These are phyloP conservation scores for Paecilomyces fulvus DNA, from an alignment of 2,329 filamentous ascomycete genomes.

Conservation along the genomic window DNA sequence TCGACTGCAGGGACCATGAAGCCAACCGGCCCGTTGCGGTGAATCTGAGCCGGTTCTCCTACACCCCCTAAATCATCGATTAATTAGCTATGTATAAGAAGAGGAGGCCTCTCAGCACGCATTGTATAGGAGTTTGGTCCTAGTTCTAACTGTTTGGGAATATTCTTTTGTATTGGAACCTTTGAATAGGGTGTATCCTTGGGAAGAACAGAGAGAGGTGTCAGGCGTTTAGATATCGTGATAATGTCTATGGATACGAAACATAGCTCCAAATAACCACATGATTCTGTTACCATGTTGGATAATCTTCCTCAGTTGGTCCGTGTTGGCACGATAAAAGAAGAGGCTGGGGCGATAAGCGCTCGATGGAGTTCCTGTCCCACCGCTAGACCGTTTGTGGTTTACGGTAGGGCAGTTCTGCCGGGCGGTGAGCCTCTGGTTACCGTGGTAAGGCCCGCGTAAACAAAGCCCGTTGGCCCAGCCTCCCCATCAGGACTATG, in stretches of 20 bases:
- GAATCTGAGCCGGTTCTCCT: conserved; percentile 31
- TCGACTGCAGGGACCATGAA: conserved; percentile 9
- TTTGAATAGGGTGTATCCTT: neutral
- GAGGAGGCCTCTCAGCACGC: conserved; percentile 2
- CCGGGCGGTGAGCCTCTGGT: conserved; percentile 24
- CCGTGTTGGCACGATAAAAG: neutral
- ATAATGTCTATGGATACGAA: neutral
- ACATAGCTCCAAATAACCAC: neutral
- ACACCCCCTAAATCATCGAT: conserved; percentile 15
- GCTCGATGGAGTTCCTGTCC: neutral
- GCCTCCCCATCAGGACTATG: conserved; percentile 22
- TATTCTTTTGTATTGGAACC: neutral
- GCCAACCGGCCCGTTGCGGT: conserved; percentile 13
- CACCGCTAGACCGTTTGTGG: conserved; percentile 3
- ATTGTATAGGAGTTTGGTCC: conserved; percentile 6
- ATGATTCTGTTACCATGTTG: neutral
- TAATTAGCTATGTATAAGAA: neutral
- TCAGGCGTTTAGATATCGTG: neutral
- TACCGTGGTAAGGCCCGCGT: conserved; percentile 28
- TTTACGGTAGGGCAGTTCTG: conserved; percentile 9
- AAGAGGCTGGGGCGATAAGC: conserved; percentile 1
- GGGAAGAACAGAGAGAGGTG: neutral
- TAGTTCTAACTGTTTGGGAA: neutral
- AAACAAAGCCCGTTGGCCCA: conserved; percentile 37
- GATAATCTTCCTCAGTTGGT: neutral